phyloP scores from a whole-genome alignment of 345 rosid genomes.

The Aquilaria yunnanensis region DNA sequence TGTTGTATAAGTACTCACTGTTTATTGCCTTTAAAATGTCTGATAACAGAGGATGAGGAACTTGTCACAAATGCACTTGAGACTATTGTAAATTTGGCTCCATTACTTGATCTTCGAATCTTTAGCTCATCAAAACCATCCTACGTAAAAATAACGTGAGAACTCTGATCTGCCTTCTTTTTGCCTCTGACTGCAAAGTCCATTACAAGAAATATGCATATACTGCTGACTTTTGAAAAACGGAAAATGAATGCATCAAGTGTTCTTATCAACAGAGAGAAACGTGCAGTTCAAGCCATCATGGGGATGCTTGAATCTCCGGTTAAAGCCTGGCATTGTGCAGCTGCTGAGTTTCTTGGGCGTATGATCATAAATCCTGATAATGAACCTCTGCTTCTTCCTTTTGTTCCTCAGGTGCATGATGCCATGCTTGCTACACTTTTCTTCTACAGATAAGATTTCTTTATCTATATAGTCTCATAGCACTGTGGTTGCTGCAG shows the following conservation, averaged over 20 bases:
- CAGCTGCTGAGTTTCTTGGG: slow-evolving; percentile 87
- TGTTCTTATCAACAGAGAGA: slow-evolving; percentile 55
- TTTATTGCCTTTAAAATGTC: slow-evolving; percentile 8
- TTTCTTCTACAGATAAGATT: neutral
- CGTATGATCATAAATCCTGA: slow-evolving; percentile 97
- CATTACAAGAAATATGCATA: neutral
- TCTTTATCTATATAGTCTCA: slow-evolving; percentile 7
- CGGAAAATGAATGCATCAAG: slow-evolving; percentile 12
- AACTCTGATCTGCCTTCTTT: slow-evolving; percentile 7
- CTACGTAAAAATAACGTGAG: slow-evolving; percentile 79
- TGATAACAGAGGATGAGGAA: slow-evolving; percentile 87
- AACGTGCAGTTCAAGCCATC: slow-evolving; percentile 86
- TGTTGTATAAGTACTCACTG: neutral
- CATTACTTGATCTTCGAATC: slow-evolving; percentile 87
- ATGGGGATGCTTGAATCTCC: slow-evolving; percentile 76
- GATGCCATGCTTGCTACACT: neutral
- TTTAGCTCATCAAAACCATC: slow-evolving; percentile 84
- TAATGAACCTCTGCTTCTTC: slow-evolving; percentile 90
- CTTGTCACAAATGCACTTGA: slow-evolving; percentile 92
- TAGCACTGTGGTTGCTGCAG: slow-evolving; percentile 33
- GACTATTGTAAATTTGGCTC: slow-evolving; percentile 88
- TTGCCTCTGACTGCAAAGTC: neutral
- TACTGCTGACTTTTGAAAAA: slow-evolving; percentile 12
- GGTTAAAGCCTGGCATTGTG: slow-evolving; percentile 92
- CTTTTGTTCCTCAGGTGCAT: slow-evolving; percentile 74